Evolutionary conservation across 1,284 basidiomycete species (phyloP).

Genomic region (Vanrija sp.): DNA sequence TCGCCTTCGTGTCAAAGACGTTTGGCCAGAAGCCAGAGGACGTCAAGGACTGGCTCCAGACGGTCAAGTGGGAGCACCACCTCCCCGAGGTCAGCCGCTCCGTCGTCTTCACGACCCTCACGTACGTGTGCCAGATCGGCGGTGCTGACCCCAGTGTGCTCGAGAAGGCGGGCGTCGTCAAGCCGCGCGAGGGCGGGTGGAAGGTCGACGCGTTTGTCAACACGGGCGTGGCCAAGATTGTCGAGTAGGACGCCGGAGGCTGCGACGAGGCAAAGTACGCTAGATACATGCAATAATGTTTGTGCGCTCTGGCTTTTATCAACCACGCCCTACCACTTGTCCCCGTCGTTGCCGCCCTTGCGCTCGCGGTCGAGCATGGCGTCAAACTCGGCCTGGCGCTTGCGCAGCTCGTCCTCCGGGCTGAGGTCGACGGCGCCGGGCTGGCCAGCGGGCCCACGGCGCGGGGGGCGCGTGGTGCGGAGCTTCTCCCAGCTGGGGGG

Average conservation of each 20-base stretch:
- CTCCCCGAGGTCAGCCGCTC: slow-evolving; percentile 59
- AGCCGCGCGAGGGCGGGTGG: slow-evolving; percentile 59
- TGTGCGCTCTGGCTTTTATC: no score
- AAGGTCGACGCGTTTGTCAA: slow-evolving; percentile 62
- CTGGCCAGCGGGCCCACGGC: slow-evolving; percentile 5
- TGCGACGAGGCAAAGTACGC: no score
- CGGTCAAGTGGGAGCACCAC: slow-evolving; percentile 68
- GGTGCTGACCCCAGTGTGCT: slow-evolving; percentile 55
- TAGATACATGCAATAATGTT: no score
- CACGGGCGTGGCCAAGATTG: slow-evolving; percentile 53
- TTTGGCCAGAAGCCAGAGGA: slow-evolving; percentile 70
- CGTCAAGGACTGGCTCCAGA: slow-evolving; percentile 70
- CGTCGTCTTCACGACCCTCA: slow-evolving; percentile 7
- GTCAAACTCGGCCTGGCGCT: slow-evolving; percentile 35
- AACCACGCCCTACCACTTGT: slow-evolving; percentile 10
- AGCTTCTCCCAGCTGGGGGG: slow-evolving; percentile 4
- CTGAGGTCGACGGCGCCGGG: not conserved
- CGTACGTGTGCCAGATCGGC: not conserved
- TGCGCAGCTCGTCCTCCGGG: slow-evolving; percentile 11
- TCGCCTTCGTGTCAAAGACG: slow-evolving; percentile 68
- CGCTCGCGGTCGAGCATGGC: slow-evolving; percentile 35
- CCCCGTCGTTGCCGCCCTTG: slow-evolving; percentile 18
- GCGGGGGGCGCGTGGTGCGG: slow-evolving; percentile 5
- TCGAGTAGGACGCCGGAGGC: slow-evolving; percentile 26
- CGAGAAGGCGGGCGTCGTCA: slow-evolving; percentile 70